Conservation (phyloP, 129 eudicot genomes). For the Glebionis coronaria region DNA sequence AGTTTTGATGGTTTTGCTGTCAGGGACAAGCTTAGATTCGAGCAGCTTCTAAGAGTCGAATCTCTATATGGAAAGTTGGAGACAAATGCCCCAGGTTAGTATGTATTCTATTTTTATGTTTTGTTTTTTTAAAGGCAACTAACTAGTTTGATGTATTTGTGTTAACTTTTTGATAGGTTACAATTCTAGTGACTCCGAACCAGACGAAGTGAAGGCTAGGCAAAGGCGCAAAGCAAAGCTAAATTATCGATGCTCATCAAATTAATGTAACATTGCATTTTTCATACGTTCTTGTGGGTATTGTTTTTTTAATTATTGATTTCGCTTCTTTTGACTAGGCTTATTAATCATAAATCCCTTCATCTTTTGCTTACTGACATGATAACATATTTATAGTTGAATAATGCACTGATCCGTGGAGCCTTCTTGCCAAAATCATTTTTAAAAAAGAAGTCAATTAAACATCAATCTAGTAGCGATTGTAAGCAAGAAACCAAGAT, state of each 20-base stretch:
- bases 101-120: not conserved
- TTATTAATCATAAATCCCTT: too few relatives aligned
- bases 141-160: constrained; percentile 19
- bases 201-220: constrained; percentile 32
- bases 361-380: too few relatives aligned
- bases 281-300: not conserved
- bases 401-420: too few relatives aligned
- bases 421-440: too few relatives aligned
- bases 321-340: not conserved
- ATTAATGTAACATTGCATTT: constrained; percentile 15
- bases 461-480: too few relatives aligned
- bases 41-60: constrained; percentile 36
- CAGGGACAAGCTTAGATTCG: constrained; percentile 80
- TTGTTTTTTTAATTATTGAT: not conserved
- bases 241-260: constrained; percentile 15
- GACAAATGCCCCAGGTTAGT: constrained; percentile 37
- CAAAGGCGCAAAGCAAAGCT: constrained; percentile 25
- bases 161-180: constrained; percentile 28
- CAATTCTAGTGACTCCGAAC: constrained; percentile 39
- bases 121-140: not conserved
- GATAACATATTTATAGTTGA: too few relatives aligned
- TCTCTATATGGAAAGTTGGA: constrained; percentile 35
- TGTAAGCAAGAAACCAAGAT: too few relatives aligned
- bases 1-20: constrained; percentile 23
- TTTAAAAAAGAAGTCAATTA: too few relatives aligned